Percentiles rank a stretch among this genome's conserved stretches.
phyloP scores from a whole-genome alignment of 139 green algal genomes.

The Chlorella ohadii region DNA sequence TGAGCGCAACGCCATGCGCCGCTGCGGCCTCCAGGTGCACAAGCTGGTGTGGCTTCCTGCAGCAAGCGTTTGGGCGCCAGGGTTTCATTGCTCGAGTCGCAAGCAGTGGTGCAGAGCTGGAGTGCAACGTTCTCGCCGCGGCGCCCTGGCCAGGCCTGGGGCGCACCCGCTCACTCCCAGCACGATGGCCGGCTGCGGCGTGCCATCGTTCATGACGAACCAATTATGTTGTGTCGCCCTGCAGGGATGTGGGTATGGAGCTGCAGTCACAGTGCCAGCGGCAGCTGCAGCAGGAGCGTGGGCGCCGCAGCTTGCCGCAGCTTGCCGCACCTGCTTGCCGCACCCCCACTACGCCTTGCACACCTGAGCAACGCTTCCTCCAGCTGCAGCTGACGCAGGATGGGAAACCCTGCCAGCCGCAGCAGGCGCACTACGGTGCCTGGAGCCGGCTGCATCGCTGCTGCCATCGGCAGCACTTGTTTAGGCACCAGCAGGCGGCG shows the following conservation, averaged over 20 bases:
- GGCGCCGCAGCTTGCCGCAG: neutral
- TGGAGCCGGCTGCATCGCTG: neutral
- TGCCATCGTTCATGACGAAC: constrained; percentile 90
- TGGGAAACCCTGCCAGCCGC: constrained; percentile 59
- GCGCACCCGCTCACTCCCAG: constrained; percentile 93
- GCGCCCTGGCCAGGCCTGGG: too few relatives aligned
- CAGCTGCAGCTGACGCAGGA: constrained; percentile 81
- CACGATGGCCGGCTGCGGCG: constrained; percentile 73
- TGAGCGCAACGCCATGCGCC: constrained; percentile 62
- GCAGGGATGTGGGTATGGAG: neutral
- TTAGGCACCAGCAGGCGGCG: too few relatives aligned
- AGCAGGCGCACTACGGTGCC: constrained; percentile 55
- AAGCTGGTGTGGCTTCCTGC: constrained; percentile 82
- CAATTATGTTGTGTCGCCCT: constrained; percentile 71
- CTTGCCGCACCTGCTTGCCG: neutral
- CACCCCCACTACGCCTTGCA: neutral
- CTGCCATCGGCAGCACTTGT: neutral
- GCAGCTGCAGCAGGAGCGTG: neutral
- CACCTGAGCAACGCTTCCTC: constrained; percentile 86
- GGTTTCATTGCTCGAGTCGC: too few relatives aligned
- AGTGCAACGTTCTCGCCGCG: too few relatives aligned
- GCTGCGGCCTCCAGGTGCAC: constrained; percentile 68
- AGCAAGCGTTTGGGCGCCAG: neutral
- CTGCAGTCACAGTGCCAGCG: neutral
- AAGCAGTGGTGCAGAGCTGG: too few relatives aligned